phyloP scores from a whole-genome alignment of 2,329 filamentous ascomycete genomes.

The Coniochaeta ligniaria region DNA sequence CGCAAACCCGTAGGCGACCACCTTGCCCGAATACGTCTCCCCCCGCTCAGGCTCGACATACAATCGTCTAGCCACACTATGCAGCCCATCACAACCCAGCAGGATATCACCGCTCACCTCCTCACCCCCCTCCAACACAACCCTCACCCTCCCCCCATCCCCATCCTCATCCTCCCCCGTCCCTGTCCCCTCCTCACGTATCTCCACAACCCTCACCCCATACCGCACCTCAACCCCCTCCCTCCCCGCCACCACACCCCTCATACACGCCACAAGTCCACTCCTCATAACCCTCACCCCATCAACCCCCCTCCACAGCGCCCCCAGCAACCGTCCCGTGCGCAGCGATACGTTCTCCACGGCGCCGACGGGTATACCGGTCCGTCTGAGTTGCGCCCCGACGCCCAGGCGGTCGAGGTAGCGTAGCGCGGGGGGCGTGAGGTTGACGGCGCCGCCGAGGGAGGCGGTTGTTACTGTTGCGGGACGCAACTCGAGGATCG shows the following conservation, averaged over 20 bases:
- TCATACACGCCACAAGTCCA: constrained; percentile 16
- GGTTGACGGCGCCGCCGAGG: constrained; percentile 36
- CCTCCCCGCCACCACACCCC: background rate
- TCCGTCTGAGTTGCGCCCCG: constrained; percentile 13
- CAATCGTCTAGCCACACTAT: constrained; percentile 10
- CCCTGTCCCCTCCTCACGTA: constrained; percentile 11
- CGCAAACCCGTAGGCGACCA: constrained; percentile 14
- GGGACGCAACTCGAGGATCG: constrained; percentile 39
- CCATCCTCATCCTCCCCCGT: constrained; percentile 4
- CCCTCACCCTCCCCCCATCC: background rate
- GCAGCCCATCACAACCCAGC: constrained; percentile 17
- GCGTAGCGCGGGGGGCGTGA: constrained; percentile 37
- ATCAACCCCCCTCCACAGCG: constrained; percentile 16
- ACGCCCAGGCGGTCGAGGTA: constrained; percentile 33
- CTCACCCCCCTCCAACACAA: constrained; percentile 2
- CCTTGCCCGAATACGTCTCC: constrained; percentile 7
- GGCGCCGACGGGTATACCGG: constrained; percentile 10
- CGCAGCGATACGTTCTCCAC: constrained; percentile 22
- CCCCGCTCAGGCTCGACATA: constrained; percentile 8
- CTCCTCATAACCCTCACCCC: constrained; percentile 19
- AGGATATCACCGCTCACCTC: constrained; percentile 15
- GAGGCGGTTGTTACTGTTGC: constrained; percentile 24
- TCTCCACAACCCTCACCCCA: constrained; percentile 8
- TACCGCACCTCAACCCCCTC: constrained; percentile 9
- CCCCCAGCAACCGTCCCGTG: constrained; percentile 15